These are phyloP conservation scores for Umbelopsis sp. DNA, from an alignment of 192 early-diverging fungal genomes.

Conservation along the genomic window DNA sequence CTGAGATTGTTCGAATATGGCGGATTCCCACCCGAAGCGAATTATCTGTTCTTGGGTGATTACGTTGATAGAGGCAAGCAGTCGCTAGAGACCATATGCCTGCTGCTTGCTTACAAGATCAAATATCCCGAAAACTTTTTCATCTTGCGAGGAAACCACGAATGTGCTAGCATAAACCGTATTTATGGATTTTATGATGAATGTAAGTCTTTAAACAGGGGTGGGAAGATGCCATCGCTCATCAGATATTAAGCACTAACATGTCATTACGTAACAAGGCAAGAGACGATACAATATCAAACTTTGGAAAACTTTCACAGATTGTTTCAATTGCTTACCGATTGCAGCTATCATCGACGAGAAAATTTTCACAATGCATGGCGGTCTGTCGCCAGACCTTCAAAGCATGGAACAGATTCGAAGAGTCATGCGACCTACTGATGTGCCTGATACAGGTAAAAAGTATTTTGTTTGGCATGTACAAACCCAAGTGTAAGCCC, in stretches of 20 bases:
- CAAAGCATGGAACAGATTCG: constrained; percentile 98
- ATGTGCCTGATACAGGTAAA: constrained; percentile 94
- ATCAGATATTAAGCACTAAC: neutral
- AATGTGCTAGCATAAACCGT: constrained; percentile 79
- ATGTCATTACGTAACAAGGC: constrained; percentile 47
- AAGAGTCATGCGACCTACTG: constrained; percentile 95
- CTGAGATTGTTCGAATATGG: constrained; percentile 95
- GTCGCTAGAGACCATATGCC: constrained; percentile 96
- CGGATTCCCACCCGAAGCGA: constrained; percentile 94
- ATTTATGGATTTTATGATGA: constrained; percentile 99
- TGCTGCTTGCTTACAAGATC: constrained; percentile 98
- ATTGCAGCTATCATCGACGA: constrained; percentile 98
- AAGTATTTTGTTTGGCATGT: neutral
- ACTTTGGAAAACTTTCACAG: constrained; percentile 99
- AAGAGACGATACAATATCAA: constrained; percentile 98
- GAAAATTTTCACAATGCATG: constrained; percentile 99
- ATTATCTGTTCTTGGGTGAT: constrained; percentile 97
- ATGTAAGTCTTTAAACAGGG: constrained; percentile 57
- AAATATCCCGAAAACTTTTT: constrained; percentile 99
- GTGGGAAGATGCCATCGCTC: too few relatives aligned
- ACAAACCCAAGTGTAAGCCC: neutral
- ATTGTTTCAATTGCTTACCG: constrained; percentile 98
- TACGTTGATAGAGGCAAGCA: constrained; percentile 99
- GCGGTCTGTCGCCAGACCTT: constrained; percentile 95
- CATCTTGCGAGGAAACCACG: constrained; percentile 98